Base-by-base conservation (phyloP, 2,329 filamentous ascomycete species). In the Aspergillus unguis region DNA sequence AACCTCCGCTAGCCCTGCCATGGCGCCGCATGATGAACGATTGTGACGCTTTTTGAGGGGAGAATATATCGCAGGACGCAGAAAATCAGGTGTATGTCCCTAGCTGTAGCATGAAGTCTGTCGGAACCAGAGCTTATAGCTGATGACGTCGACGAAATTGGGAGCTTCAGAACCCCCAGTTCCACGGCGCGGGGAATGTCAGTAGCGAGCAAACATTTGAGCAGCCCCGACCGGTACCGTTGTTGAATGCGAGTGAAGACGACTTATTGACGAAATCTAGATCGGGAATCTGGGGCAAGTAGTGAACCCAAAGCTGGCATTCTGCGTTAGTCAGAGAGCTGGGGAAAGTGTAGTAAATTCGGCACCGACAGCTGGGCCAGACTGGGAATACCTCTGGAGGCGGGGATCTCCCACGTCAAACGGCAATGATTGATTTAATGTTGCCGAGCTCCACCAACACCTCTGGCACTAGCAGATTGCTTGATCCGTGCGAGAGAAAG, bases 1-100 rank as follows among this genome's bases (percentile, higher is more conserved):
- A 71, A 38, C 69, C 70, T 56, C 73, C 72, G 53, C 69, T 65
- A 61, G 75, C 63, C 61, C 74, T 74, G 68, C 74, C 72, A 67
- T 76, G 71, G 59, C 75, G 74, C 62, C 75, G 71, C 75, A 77
- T 76, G 58, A 55, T 74, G 59, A 50, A 61, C 46, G 45, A 47
- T 56, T 57, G 46, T 49, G 52, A 52, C 53, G 44, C 38, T 40
- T 54, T 37, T 28, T 41, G 52, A 46, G 48, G 37, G 11, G 36
- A 43, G 17, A 8, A 47, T 41, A 55, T 38, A 45, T 48, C 37
- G 41, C 54, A 58, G 38, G 42, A 54, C 36, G 48, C 42, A 53
- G 33, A 37, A 50, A 36, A 25, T 50, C 29, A 32, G 43, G 28
- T 46, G 54, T 52, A 38, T 31, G 37, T 44, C 56, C 48, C 36